Evolutionary conservation across 2,329 filamentous ascomycete species (phyloP).

Genomic region (Chlorencoelia australis): DNA sequence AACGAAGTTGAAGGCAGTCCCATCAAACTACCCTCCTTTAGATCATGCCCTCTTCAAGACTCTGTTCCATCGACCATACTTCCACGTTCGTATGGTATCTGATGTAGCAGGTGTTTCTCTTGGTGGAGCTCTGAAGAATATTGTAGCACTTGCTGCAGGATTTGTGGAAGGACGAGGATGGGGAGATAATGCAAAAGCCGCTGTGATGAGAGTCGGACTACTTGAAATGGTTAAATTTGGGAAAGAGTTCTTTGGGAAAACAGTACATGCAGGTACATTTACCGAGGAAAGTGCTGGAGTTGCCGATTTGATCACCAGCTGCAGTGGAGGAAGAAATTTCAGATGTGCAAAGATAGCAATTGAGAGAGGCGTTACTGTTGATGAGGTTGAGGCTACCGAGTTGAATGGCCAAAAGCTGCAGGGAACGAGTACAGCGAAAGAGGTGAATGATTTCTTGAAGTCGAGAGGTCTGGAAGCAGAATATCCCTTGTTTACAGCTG

Average conservation of each 20-base stretch:
- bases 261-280: slow-evolving; percentile 74
- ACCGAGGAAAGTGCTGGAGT: slow-evolving; percentile 96
- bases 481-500: slow-evolving; percentile 88
- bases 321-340: slow-evolving; percentile 86
- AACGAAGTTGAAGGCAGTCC: slow-evolving; percentile 64
- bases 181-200: slow-evolving; percentile 99
- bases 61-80: slow-evolving; percentile 93
- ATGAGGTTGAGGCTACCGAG: slow-evolving; percentile 80
- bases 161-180: slow-evolving; percentile 93
- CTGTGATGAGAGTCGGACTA: slow-evolving; percentile 91
- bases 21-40: slow-evolving; percentile 73
- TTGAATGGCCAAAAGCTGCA: slow-evolving; percentile 96
- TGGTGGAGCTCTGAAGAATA: slow-evolving; percentile 90
- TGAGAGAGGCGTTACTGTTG: slow-evolving; percentile 66
- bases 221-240: slow-evolving; percentile 96
- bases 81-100: slow-evolving; percentile 86
- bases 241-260: slow-evolving; percentile 81
- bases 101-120: slow-evolving; percentile 97
- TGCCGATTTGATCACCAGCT: slow-evolving; percentile 90
- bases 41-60: slow-evolving; percentile 75
- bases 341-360: slow-evolving; percentile 84
- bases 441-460: slow-evolving; percentile 84
- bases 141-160: slow-evolving; percentile 86
- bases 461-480: slow-evolving; percentile 66
- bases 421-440: slow-evolving; percentile 81